phyloP scores from a whole-genome alignment of 2,329 filamentous ascomycete species.

The Sordariomycetes sp. region DNA sequence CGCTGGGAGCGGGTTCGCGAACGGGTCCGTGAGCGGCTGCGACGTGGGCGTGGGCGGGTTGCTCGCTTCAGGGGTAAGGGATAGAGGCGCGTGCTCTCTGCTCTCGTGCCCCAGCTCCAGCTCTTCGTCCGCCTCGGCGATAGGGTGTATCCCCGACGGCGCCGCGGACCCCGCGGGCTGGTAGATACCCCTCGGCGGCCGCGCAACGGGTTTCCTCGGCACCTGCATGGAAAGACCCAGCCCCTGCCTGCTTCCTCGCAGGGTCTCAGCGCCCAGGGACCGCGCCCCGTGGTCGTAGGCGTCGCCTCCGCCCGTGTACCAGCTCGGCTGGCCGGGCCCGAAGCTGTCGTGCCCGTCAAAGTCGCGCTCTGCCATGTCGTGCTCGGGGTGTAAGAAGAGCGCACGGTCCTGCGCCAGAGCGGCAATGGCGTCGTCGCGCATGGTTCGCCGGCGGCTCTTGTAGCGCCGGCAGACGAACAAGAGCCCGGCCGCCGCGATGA shows the following conservation, averaged over 20 bases:
- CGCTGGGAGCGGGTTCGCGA: slow-evolving; percentile 30
- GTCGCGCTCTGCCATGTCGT: slow-evolving; percentile 35
- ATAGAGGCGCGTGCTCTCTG: background rate
- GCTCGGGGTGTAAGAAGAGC: slow-evolving; percentile 28
- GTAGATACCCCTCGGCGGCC: slow-evolving; percentile 9
- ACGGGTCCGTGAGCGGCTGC: slow-evolving; percentile 34
- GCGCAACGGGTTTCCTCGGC: slow-evolving; percentile 21
- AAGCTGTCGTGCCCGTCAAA: slow-evolving; percentile 18
- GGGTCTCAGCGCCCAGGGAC: slow-evolving; percentile 38
- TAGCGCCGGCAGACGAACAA: slow-evolving; percentile 40
- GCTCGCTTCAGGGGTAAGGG: background rate
- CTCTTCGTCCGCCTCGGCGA: slow-evolving; percentile 48
- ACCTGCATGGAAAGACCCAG: slow-evolving; percentile 8
- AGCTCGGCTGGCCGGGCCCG: slow-evolving; percentile 20
- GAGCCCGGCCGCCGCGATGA: slow-evolving; percentile 33
- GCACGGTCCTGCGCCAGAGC: slow-evolving; percentile 37
- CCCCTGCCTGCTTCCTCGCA: slow-evolving; percentile 22
- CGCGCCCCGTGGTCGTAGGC: slow-evolving; percentile 27
- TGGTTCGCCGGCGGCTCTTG: slow-evolving; percentile 21
- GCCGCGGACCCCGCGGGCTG: slow-evolving; percentile 7
- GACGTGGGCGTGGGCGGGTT: slow-evolving; percentile 21
- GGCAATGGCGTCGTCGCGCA: slow-evolving; percentile 33
- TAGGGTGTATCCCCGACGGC: slow-evolving; percentile 41
- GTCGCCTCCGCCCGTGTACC: slow-evolving; percentile 35
- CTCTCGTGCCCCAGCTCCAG: slow-evolving; percentile 19